These are phyloP conservation scores for Aspergillus homomorphus DNA, from an alignment of 495 filamentous ascomycete species.

Conservation along the genomic window DNA sequence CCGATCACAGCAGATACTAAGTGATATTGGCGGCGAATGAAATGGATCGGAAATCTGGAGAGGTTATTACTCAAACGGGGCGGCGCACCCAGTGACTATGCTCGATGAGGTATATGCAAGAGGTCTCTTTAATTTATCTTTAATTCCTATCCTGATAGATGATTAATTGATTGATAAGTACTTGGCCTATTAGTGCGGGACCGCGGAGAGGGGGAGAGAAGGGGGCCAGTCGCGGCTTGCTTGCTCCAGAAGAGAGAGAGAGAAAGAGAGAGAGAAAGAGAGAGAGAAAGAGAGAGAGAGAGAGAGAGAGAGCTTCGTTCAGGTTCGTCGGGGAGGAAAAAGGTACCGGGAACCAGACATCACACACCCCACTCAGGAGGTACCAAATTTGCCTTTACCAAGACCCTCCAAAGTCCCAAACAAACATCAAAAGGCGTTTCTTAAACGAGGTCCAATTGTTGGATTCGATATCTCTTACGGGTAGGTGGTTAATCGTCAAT, in stretches of 20 bases:
- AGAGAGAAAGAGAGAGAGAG: no score
- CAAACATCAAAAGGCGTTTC: no score
- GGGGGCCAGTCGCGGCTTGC: no score
- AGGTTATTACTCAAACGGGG: not conserved
- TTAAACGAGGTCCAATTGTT: no score
- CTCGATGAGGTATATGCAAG: slow-evolving; percentile 12
- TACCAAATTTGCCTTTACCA: no score
- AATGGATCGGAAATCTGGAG: slow-evolving; percentile 3
- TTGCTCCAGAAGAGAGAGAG: no score
- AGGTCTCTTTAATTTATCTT: slow-evolving; percentile 2
- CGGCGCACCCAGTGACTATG: slow-evolving; percentile 4
- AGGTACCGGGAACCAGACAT: no score
- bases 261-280: no score
- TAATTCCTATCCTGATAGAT: slow-evolving; percentile 4
- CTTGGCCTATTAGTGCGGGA: not conserved
- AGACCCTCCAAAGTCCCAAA: no score
- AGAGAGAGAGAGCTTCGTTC: no score
- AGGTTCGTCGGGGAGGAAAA: no score
- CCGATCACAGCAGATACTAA: not conserved
- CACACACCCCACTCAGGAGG: no score
- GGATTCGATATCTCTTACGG: slow-evolving; percentile 6
- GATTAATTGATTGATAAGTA: not conserved
- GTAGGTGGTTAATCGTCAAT: slow-evolving; percentile 5
- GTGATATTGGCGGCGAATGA: slow-evolving; percentile 7
- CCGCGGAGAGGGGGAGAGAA: not conserved